A percentile compares a stretch with the other conserved stretches of the same genome.
These are phyloP conservation scores for Fusarium phyllophilum DNA, from an alignment of 2,329 filamentous ascomycete genomes.

Conservation along the genomic window DNA sequence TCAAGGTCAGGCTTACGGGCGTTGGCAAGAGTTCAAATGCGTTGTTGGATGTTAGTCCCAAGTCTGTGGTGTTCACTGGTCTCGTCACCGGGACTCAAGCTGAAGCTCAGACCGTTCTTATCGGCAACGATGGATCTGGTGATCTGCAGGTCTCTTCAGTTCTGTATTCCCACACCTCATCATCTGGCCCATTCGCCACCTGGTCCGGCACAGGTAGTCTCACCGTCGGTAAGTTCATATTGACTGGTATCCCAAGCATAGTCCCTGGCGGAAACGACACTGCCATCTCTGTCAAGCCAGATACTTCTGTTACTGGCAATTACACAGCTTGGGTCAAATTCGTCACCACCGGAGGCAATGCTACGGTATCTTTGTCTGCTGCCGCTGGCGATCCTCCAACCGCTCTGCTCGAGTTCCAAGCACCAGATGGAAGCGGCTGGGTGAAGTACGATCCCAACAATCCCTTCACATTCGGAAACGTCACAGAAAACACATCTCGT, in stretches of 20 bases:
- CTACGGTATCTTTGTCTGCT: conserved; percentile 59
- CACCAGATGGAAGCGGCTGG: conserved; percentile 61
- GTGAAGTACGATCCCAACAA: conserved; percentile 54
- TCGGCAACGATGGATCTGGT: conserved; percentile 62
- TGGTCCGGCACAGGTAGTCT: conserved; percentile 51
- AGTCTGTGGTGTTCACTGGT: conserved; percentile 59
- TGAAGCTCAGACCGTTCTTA: conserved; percentile 56
- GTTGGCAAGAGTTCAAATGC: conserved; percentile 58
- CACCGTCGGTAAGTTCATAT: conserved; percentile 59
- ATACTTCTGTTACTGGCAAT: conserved; percentile 57
- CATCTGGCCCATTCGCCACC: conserved; percentile 57
- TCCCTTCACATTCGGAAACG: conserved; percentile 65
- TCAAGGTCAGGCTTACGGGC: conserved; percentile 59
- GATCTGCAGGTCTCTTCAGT: conserved; percentile 57
- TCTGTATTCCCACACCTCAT: conserved; percentile 54
- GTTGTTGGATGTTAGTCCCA: conserved; percentile 59
- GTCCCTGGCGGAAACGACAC: conserved; percentile 54
- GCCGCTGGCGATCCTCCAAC: conserved; percentile 60
- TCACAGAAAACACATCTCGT: conserved; percentile 60
- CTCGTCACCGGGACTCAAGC: conserved; percentile 56
- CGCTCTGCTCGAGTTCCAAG: conserved; percentile 66
- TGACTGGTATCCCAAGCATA: conserved; percentile 57
- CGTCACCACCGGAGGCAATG: conserved; percentile 59
- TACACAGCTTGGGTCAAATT: conserved; percentile 61
- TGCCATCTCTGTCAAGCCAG: conserved; percentile 59